These are phyloP conservation scores for Coemansia sp. DNA, from an alignment of 192 early-diverging fungal genomes.

Conservation along the genomic window DNA sequence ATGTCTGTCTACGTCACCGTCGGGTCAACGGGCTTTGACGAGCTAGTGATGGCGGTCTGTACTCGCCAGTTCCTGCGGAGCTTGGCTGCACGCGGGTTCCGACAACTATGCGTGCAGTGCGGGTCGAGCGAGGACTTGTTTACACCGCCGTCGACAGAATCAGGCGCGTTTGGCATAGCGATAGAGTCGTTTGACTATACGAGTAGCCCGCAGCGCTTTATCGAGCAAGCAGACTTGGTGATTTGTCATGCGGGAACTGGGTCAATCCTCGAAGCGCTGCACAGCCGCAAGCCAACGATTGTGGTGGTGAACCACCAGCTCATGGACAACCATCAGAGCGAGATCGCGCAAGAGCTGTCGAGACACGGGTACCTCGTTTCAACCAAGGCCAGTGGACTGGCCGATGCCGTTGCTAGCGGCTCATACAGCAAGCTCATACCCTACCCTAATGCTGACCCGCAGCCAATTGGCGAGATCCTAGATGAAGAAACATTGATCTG, in stretches of 20 bases:
- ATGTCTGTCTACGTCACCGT: conserved; percentile 91
- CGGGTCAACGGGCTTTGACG: conserved; percentile 90
- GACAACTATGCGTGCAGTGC: conserved; percentile 70
- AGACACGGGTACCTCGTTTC: conserved; percentile 59
- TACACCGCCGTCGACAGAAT: conserved; percentile 17
- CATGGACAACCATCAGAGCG: conserved; percentile 88
- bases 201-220: conserved; percentile 60
- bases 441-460: conserved; percentile 48
- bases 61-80: conserved; percentile 56
- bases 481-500: conserved; percentile 37
- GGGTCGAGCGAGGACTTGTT: conserved; percentile 58
- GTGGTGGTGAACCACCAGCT: conserved; percentile 77
- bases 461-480: conserved; percentile 51
- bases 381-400: conserved; percentile 25
- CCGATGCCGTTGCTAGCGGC: conserved; percentile 12
- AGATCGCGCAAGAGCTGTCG: conserved; percentile 76
- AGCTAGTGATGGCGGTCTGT: conserved; percentile 62
- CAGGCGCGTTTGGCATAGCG: conserved; percentile 15
- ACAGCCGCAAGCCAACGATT: conserved; percentile 66
- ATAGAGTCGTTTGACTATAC: conserved; percentile 64
- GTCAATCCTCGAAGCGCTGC: conserved; percentile 80
- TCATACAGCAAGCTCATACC: conserved; percentile 22
- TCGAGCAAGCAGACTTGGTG: conserved; percentile 71
- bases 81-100: conserved; percentile 59
- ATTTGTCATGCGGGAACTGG: conserved; percentile 90